phyloP scores from a whole-genome alignment of 306 rosid genomes.

The Boehmeria nivea region DNA sequence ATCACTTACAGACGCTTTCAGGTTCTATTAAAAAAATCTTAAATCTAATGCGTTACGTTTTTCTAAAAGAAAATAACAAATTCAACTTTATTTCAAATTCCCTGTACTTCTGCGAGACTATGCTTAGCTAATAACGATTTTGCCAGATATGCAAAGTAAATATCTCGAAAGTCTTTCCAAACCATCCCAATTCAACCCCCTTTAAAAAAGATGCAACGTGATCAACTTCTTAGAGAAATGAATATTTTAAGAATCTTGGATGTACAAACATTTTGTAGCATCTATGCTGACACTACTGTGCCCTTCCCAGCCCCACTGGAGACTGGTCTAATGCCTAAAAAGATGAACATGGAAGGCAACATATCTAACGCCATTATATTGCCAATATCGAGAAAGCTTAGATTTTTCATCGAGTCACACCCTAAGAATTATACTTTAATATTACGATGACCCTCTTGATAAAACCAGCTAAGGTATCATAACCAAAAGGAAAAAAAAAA shows the following conservation, averaged over 20 bases:
- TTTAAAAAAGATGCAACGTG: slow-evolving; percentile 29
- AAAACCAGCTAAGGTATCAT: slow-evolving; percentile 28
- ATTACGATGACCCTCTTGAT: slow-evolving; percentile 22
- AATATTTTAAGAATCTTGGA: slow-evolving; percentile 24
- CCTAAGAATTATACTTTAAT: not conserved
- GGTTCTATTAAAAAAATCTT: not conserved
- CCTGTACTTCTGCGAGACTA: not conserved
- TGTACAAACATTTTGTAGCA: slow-evolving; percentile 24
- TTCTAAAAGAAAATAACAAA: not conserved
- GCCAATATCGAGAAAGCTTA: slow-evolving; percentile 28
- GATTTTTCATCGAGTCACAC: too few species aligned
- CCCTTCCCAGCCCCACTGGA: slow-evolving; percentile 45
- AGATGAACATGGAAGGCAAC: slow-evolving; percentile 36
- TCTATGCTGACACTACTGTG: slow-evolving; percentile 34
- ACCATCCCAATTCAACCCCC: slow-evolving; percentile 17
- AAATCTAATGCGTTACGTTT: not conserved
- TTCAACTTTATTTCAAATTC: slow-evolving; percentile 12
- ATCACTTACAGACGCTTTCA: not conserved
- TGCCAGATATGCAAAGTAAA: not conserved
- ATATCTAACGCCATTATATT: slow-evolving; percentile 31
- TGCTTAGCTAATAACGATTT: not conserved
- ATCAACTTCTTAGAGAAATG: slow-evolving; percentile 9
- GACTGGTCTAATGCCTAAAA: slow-evolving; percentile 43
- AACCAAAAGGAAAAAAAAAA: slow-evolving; percentile 5
- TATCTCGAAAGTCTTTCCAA: slow-evolving; percentile 2